These are phyloP conservation scores for Leccinum disarticulatum DNA, from an alignment of 768 basidiomycete species.

Conservation along the genomic window DNA sequence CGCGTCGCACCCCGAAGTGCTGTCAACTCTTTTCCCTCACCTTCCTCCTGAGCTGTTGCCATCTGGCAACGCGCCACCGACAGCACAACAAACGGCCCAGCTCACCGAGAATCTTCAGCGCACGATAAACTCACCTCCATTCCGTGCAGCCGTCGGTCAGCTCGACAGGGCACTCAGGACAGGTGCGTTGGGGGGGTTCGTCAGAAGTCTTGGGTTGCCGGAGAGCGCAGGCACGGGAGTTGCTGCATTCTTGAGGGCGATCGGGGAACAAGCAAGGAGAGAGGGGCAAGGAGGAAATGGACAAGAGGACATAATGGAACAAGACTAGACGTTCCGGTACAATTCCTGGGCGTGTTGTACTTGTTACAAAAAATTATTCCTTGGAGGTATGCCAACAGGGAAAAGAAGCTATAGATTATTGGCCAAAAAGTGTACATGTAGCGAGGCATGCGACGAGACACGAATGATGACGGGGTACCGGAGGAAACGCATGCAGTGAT, in stretches of 20 bases:
- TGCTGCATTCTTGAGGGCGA: slow-evolving; percentile 75
- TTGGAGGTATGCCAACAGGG: too few species aligned
- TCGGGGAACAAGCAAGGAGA: slow-evolving; percentile 70
- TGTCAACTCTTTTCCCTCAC: slow-evolving; percentile 72
- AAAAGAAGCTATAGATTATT: not conserved
- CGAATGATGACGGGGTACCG: not conserved
- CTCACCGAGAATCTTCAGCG: slow-evolving; percentile 60
- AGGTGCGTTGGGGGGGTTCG: slow-evolving; percentile 72
- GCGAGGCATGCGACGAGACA: not conserved
- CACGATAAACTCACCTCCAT: slow-evolving; percentile 81
- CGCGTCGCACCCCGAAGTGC: slow-evolving; percentile 63
- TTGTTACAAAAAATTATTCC: too few species aligned
- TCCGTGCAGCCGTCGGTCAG: slow-evolving; percentile 73
- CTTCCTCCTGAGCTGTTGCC: slow-evolving; percentile 74
- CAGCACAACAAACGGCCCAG: slow-evolving; percentile 23
- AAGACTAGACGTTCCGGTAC: slow-evolving; percentile 48
- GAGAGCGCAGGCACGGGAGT: slow-evolving; percentile 82
- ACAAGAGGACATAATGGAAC: slow-evolving; percentile 69
- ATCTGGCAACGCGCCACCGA: slow-evolving; percentile 50
- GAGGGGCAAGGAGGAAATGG: slow-evolving; percentile 33
- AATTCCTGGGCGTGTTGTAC: not conserved
- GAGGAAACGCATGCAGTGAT: not conserved
- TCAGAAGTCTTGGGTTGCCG: slow-evolving; percentile 76
- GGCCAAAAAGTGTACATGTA: not conserved
- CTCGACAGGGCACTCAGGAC: slow-evolving; percentile 85